Evolutionary conservation across 1,284 basidiomycete species (phyloP).

Genomic region (Ceratobasidium sp.): DNA sequence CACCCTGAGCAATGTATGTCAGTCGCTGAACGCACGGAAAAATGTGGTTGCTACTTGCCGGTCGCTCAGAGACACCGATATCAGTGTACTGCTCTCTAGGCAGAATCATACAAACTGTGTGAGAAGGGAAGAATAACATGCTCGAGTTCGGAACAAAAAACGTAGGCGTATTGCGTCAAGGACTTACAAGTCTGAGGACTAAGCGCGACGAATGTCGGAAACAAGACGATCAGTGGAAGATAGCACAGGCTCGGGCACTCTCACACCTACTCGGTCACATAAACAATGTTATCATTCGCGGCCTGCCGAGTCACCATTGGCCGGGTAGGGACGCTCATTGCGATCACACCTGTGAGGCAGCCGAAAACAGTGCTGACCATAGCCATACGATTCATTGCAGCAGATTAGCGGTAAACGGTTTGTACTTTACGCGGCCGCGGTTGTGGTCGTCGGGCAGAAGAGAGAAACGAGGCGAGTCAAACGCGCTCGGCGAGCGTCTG

Average conservation of each 20-base stretch:
- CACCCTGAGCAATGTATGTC: slow-evolving; percentile 30
- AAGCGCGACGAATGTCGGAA: not conserved
- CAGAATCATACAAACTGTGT: slow-evolving; percentile 35
- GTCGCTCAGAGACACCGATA: slow-evolving; percentile 40
- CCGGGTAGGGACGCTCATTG: not conserved
- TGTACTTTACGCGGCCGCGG: not conserved
- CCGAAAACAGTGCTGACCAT: not conserved
- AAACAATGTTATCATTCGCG: slow-evolving; percentile 33
- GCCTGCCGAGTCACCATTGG: not conserved
- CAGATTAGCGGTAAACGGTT: not conserved
- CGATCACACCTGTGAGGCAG: not conserved
- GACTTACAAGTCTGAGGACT: slow-evolving; percentile 31
- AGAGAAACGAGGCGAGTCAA: not conserved
- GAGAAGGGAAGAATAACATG: not conserved
- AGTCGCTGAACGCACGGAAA: not conserved
- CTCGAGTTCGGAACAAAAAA: not conserved
- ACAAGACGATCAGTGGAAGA: not conserved
- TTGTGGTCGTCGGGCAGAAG: not conserved
- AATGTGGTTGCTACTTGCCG: slow-evolving; percentile 1
- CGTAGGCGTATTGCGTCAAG: not conserved
- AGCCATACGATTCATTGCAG: not conserved
- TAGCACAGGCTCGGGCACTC: not conserved
- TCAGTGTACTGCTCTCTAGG: slow-evolving; percentile 40
- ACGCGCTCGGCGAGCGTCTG: not conserved
- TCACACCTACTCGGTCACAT: slow-evolving; percentile 27